phyloP scores from a whole-genome alignment of 495 filamentous ascomycete genomes.

The Aspergillus olivimuriae region DNA sequence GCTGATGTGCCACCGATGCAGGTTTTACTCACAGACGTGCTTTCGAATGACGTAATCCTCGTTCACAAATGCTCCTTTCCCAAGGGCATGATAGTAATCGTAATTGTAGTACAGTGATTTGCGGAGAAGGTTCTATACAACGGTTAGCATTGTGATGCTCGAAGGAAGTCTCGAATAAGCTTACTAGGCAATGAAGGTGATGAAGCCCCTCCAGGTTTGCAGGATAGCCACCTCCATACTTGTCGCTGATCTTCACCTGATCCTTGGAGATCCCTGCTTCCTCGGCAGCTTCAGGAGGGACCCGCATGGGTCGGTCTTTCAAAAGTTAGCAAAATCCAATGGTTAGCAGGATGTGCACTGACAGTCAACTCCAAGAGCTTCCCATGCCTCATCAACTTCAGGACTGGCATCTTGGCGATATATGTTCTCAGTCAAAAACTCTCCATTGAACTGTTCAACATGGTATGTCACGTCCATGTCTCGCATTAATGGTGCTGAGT shows the following conservation, averaged over 20 bases:
- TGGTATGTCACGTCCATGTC: background rate
- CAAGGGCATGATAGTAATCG: slow-evolving; percentile 44
- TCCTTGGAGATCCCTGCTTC: slow-evolving; percentile 34
- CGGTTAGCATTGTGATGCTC: background rate
- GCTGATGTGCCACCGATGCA: background rate
- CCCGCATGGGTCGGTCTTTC: slow-evolving; percentile 32
- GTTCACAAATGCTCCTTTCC: slow-evolving; percentile 45
- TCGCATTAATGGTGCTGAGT: background rate
- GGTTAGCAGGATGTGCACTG: background rate
- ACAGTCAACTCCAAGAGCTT: slow-evolving; percentile 48
- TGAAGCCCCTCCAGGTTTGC: slow-evolving; percentile 53
- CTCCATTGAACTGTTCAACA: slow-evolving; percentile 42
- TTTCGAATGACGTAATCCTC: slow-evolving; percentile 39
- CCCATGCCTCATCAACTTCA: slow-evolving; percentile 54
- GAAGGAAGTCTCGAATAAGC: background rate
- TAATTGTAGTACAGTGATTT: slow-evolving; percentile 51
- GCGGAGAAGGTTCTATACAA: slow-evolving; percentile 43
- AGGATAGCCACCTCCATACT: slow-evolving; percentile 48
- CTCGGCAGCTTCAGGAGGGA: slow-evolving; percentile 31
- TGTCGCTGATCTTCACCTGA: slow-evolving; percentile 45
- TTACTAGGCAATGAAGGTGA: slow-evolving; percentile 51
- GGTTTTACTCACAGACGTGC: slow-evolving; percentile 37
- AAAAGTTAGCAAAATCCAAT: background rate
- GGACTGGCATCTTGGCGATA: slow-evolving; percentile 45
- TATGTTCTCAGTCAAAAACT: slow-evolving; percentile 45